Evolutionary conservation across 73 alveolate genomes (phyloP), one percentile per base, ranked within the genome.

Genomic region (Loxodes magnus): DNA sequence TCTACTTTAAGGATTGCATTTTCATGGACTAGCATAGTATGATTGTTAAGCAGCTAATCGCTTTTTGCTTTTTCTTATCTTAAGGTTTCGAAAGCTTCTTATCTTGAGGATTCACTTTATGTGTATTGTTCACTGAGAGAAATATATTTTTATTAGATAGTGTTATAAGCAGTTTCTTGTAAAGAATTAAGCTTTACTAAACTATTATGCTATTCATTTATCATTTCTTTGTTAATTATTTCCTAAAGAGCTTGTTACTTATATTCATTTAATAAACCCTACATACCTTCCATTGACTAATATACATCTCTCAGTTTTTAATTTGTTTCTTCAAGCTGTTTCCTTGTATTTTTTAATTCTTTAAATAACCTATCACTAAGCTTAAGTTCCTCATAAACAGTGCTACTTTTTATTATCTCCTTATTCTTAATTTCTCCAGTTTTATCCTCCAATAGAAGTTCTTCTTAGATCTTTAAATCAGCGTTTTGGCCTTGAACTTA

Each of bases 311-410:
- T 46, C 6, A 46, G 34, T 25, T 24, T 46, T 46, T 46, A 41
- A 19, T 20, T 19, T 0, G 27, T 24, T 46, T 25, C n/a, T 1
- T 46, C 34, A 9, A 46, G 22, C 27, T 46, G 43, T 46, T 46
- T 24, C 27, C 59, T 0, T 0, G 59, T 41, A 16, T 16, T 16
- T 10, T 37, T 22, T n/a, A 46, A 24, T 19, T 46, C 20, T 14
- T 12, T 46, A 37, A 46, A 25, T 44, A 73, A 58, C 26, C 50
- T 33, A 14, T 73, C 80, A 22, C 71, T 44, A 19, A 73, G 69
- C 31, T 67, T 73, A 7, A 73, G 62, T 38, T 73, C 87, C 7
- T 71, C 87, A 39, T 66, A 67, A 2, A 73, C 66, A 29, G 87
- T 66, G 23, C 59, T n/a, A 10, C 21, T 22, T 10, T 24, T 10